Evolutionary conservation across 2,329 filamentous ascomycete species (phyloP).

Genomic region (Colletotrichum echinochloae): DNA sequence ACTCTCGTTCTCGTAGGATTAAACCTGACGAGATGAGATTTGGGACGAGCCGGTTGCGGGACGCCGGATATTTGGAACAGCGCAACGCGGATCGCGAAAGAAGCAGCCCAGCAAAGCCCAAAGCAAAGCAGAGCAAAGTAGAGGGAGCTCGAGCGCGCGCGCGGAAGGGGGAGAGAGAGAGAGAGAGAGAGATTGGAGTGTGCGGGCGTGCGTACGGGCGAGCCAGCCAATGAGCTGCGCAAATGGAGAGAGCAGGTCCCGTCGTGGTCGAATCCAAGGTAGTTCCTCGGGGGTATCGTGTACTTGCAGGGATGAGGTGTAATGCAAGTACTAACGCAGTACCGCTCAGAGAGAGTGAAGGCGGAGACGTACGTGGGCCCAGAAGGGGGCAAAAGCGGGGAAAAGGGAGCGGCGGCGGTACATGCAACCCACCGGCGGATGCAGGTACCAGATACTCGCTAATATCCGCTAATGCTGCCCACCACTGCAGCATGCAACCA

Average conservation of each 20-base stretch:
- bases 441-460: slow-evolving; percentile 40
- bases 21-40: slow-evolving; percentile 45
- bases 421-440: slow-evolving; percentile 34
- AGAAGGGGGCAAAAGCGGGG: slow-evolving; percentile 29
- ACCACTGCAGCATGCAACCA: slow-evolving; percentile 19
- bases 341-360: slow-evolving; percentile 36
- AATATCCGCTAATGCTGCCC: slow-evolving; percentile 37
- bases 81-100: slow-evolving; percentile 26
- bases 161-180: not conserved
- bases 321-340: slow-evolving; percentile 39
- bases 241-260: slow-evolving; percentile 9
- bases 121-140: not conserved
- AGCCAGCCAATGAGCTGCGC: not conserved
- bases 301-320: slow-evolving; percentile 35
- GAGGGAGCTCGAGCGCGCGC: not conserved
- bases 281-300: slow-evolving; percentile 30
- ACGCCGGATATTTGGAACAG: slow-evolving; percentile 37
- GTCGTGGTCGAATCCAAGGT: slow-evolving; percentile 14
- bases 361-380: slow-evolving; percentile 39
- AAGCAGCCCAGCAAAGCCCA: slow-evolving; percentile 8
- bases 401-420: slow-evolving; percentile 35
- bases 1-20: slow-evolving; percentile 36
- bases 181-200: slow-evolving; percentile 13
- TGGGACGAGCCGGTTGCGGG: slow-evolving; percentile 42
- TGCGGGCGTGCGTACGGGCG: not conserved